Conservation (phyloP, 805 yeast species). For the Scheffersomyces lignosus region DNA sequence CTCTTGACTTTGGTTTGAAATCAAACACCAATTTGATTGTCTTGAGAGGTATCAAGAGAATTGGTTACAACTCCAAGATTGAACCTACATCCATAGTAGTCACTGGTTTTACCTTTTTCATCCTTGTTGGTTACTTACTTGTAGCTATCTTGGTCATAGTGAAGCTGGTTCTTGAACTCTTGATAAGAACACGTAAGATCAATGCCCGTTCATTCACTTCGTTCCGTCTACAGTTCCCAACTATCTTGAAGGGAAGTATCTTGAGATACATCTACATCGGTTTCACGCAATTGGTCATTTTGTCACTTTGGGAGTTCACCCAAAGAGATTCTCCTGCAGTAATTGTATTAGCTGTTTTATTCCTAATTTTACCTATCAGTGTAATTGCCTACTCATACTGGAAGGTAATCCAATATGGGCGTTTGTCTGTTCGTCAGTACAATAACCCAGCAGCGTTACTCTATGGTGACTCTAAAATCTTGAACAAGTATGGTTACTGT, state of each 20-base stretch:
- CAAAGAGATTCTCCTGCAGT: constrained; percentile 85
- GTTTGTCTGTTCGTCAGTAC: constrained; percentile 53
- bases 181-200: constrained; percentile 49
- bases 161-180: constrained; percentile 51
- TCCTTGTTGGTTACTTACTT: constrained; percentile 71
- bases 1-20: constrained; percentile 37
- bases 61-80: constrained; percentile 73
- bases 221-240: constrained; percentile 56
- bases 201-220: constrained; percentile 46
- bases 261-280: constrained; percentile 82
- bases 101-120: constrained; percentile 86
- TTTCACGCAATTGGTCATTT: constrained; percentile 73
- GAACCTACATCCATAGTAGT: constrained; percentile 82
- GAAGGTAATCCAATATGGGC: constrained; percentile 65
- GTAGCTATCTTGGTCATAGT: constrained; percentile 57
- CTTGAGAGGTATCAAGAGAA: constrained; percentile 82
- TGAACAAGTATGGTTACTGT: constrained; percentile 82
- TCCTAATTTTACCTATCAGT: constrained; percentile 60
- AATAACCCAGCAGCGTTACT: constrained; percentile 85
- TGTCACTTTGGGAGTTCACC: constrained; percentile 87
- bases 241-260: constrained; percentile 73
- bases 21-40: constrained; percentile 61
- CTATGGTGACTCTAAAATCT: constrained; percentile 72
- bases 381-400: constrained; percentile 65
- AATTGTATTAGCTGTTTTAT: constrained; percentile 73